Evolutionary conservation across 129 eudicot species (phyloP).

Genomic region (Mikania micrantha): DNA sequence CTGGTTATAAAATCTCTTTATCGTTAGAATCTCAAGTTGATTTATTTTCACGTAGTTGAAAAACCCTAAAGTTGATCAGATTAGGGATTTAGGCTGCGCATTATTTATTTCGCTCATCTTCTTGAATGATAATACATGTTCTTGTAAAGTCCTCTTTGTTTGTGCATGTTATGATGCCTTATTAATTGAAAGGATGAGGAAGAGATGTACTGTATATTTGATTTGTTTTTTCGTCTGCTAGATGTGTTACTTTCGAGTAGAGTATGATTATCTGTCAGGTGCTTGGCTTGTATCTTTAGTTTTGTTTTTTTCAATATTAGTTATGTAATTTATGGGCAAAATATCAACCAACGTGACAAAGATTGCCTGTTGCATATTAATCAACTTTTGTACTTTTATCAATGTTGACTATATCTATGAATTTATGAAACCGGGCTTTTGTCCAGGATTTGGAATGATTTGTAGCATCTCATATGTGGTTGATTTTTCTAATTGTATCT

Average conservation of each 20-base stretch:
- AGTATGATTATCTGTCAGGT: not conserved
- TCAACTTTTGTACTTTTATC: not conserved
- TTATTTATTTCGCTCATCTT: not conserved
- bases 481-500: not conserved
- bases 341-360: not conserved
- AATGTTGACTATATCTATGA: not conserved
- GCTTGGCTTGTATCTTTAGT: not conserved
- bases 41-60: not conserved
- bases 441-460: not conserved
- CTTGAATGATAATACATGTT: not conserved
- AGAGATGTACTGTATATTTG: not conserved
- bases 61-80: not conserved
- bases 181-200: not conserved
- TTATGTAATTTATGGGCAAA: not conserved
- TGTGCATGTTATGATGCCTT: not conserved
- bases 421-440: not conserved
- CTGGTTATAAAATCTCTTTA: not conserved
- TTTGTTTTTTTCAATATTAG: not conserved
- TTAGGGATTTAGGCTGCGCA: not conserved
- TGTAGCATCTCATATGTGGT: not conserved
- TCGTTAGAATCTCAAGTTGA: not conserved
- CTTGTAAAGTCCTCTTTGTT: not conserved
- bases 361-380: not conserved
- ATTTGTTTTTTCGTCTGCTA: not conserved
- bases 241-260: not conserved